Base-by-base conservation (phyloP, 2,329 filamentous ascomycete genomes). In the Aphanocladium album region DNA sequence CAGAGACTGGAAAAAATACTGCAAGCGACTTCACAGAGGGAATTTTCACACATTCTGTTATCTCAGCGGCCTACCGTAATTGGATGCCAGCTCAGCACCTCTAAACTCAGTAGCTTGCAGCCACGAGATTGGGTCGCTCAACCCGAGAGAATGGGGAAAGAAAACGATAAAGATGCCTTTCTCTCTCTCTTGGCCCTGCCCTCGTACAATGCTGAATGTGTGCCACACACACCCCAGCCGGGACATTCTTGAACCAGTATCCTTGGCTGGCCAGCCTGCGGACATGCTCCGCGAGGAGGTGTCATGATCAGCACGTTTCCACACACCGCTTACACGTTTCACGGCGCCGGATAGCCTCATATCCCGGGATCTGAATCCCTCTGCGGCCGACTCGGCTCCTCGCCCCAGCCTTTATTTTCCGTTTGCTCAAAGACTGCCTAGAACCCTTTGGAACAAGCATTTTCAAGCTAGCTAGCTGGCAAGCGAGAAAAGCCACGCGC, bases 51-150 rank as follows among this genome's bases (percentile, higher is more conserved):
- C 35, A 45, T 37, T 19, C 53, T 37, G 45, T 39, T 19, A 19
- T 30, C 16, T 47, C 54, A 57, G 43, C 43, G 16, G 23, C 21
- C 17, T 47, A 16, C 11, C 23, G 45, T 47, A 47, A 16, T 23
- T 47, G 45, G 23, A 21, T 57, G 54, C 43, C 54, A 57, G 30
- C 54, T n/a, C 54, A 57, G 43, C 43, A 43, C 17, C 54, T 49
- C 5, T 11, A 39, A 39, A 39, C 35, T 39, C 35, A 39, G 35
- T 39, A 39, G 35, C 6, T 11, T 16, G 12, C 35, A 5, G 12
- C 30, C 11, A 39, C 21, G 30, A 39, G 19, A 23, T n/a, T 23
- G 21, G 43, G 25, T 11, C 37, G 54, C 43, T 37, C 43, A 49
- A n/a, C 43, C 19, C 21, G 16, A 39, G 37, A 30, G 43, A 5